Evolutionary conservation across 331 rosid genomes (phyloP).

Genomic region (Quercus phellos): DNA sequence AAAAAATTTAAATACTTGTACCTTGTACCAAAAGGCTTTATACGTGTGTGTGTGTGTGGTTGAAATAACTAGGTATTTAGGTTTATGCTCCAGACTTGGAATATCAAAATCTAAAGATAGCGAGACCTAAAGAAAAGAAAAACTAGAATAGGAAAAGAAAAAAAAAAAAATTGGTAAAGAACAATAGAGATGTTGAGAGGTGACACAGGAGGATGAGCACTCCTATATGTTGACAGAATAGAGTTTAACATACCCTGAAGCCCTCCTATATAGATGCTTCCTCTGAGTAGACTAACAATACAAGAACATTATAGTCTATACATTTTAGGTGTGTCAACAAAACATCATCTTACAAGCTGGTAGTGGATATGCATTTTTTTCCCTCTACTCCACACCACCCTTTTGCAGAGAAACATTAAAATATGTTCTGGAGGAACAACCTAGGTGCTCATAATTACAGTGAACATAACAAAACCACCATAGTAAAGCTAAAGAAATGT

Average conservation of each 20-base stretch:
- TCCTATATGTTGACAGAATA: background rate
- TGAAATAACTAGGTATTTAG: background rate
- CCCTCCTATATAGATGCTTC: background rate
- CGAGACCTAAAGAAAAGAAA: too few species aligned
- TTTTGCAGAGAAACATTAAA: background rate
- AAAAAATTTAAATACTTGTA: background rate
- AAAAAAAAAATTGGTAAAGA: too few species aligned
- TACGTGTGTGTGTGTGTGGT: background rate
- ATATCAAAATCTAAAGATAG: background rate
- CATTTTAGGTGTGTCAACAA: background rate
- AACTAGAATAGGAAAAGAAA: too few species aligned
- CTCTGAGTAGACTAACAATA: background rate
- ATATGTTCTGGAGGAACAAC: background rate
- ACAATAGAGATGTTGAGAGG: background rate
- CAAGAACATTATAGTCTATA: background rate
- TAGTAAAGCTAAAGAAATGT: constrained; percentile 2
- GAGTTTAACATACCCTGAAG: background rate
- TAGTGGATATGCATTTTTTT: background rate
- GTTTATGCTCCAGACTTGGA: background rate
- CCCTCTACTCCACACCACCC: background rate
- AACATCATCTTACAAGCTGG: background rate
- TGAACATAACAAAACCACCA: constrained; percentile 4
- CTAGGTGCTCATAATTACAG: background rate
- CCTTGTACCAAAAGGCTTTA: background rate
- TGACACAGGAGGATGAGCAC: background rate